Percentiles rank a stretch among this genome's conserved stretches.
Evolutionary conservation across 371 early-diverging fungal genomes (phyloP).

Genomic region (Mortierella sp.): DNA sequence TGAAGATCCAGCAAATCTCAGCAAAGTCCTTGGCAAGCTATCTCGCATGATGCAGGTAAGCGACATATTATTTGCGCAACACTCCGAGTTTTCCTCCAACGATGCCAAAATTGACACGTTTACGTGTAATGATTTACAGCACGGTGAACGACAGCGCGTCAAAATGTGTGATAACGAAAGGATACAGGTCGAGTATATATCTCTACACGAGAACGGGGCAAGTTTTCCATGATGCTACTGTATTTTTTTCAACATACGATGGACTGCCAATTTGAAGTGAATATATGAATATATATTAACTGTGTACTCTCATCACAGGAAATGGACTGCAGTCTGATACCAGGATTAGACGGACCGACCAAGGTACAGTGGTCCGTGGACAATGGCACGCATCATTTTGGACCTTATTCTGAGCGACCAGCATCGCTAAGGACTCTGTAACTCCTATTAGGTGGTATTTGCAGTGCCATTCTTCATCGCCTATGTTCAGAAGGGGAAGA

Average conservation of each 20-base stretch:
- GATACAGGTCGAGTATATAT: constrained; percentile 51
- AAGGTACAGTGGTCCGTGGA: constrained; percentile 17
- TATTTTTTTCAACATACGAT: background rate
- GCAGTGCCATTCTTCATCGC: constrained; percentile 38
- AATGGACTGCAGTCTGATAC: constrained; percentile 51
- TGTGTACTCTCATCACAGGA: constrained; percentile 19
- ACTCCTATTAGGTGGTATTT: constrained; percentile 42
- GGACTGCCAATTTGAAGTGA: too few species aligned
- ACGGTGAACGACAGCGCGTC: constrained; percentile 43
- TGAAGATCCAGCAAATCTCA: constrained; percentile 37
- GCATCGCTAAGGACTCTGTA: too few species aligned
- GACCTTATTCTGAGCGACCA: too few species aligned
- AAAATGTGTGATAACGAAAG: constrained; percentile 39
- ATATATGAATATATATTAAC: too few species aligned
- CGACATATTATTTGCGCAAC: too few species aligned
- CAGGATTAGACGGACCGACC: constrained; percentile 40
- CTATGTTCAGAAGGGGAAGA: constrained; percentile 11
- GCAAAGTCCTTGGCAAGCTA: constrained; percentile 33
- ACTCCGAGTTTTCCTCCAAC: background rate
- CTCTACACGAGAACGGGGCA: constrained; percentile 36
- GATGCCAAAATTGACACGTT: background rate
- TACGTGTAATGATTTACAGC: constrained; percentile 5
- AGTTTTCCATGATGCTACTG: background rate
- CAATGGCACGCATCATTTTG: background rate
- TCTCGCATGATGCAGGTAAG: constrained; percentile 44